Base-by-base conservation (phyloP, 2,329 filamentous ascomycete species). In the Aspergillus sojae region DNA sequence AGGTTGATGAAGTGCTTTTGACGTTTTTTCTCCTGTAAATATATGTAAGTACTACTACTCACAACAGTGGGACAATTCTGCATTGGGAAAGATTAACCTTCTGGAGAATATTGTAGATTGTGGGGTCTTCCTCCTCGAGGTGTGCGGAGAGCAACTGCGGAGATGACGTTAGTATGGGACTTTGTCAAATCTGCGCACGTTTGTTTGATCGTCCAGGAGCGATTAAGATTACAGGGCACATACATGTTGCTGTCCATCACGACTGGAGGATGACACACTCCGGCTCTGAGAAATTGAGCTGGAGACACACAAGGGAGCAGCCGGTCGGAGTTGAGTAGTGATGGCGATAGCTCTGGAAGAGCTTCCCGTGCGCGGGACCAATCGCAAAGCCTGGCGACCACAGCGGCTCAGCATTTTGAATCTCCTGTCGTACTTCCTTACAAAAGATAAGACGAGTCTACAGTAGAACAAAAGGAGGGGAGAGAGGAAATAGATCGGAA, bases 1-100 rank as follows among this genome's bases (percentile, higher is more conserved):
- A 97, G 85, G 80, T 98, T 98, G 83, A 99, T 97, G 75, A 97
- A 99, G 80, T 98, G 93, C 81, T 97, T 96, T 80, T 99, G 95
- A 71, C 95, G 88, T 70, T 86, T 87, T 87, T 98, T 98, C 84
- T 99, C 95, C 92, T 97, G 71, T 5, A 28, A 53, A 55, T 53
- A 23, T 39, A 28, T 41, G 45, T 76, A 23, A 75, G 69, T 28
- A 41, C 5, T 32, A 39, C 7, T 5, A 43, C 12, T 39, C 34
- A n/a, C 41, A 21, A 14, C n/a, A 4, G 28, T 50, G 26, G 5
- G 4, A 11, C 23, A n/a, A 10, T 5, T 23, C 2, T 7, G 6
- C 16, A 23, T 55, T 52, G 50, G 58, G 36, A 45, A 26, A 23
- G 26, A 63, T 79, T 72, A 80, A 96, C 93, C 86, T 93, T 94